phyloP scores from a whole-genome alignment of 139 green algal genomes.

The Micractinium conductrix region DNA sequence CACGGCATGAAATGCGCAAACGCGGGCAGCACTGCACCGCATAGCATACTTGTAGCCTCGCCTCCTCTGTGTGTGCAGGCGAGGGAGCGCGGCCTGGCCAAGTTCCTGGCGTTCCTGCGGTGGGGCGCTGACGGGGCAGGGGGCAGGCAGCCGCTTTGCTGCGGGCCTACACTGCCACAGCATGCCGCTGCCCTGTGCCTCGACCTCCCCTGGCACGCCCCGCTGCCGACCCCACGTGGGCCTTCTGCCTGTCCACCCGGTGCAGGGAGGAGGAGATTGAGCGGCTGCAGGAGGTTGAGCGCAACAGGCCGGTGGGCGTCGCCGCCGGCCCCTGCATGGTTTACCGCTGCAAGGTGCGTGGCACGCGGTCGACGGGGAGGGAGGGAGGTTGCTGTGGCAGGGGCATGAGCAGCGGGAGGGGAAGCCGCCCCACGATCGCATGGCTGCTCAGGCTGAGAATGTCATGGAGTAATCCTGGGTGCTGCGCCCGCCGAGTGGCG shows the following conservation, averaged over 20 bases:
- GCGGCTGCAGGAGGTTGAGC: slow-evolving; percentile 85
- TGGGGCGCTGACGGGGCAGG: background rate
- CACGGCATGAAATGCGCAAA: no score
- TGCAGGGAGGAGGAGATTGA: slow-evolving; percentile 81
- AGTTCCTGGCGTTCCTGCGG: slow-evolving; percentile 80
- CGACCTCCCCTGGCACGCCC: no score
- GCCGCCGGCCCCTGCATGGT: slow-evolving; percentile 49
- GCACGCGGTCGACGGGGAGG: background rate
- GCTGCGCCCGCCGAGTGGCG: no score
- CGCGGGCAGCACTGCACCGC: no score
- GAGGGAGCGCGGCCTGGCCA: slow-evolving; percentile 77
- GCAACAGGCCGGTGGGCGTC: slow-evolving; percentile 83
- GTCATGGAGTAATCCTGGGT: no score
- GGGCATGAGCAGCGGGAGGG: no score
- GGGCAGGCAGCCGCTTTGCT: background rate
- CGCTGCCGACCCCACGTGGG: background rate
- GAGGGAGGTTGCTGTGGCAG: background rate
- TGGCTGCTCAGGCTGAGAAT: no score
- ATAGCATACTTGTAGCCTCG: no score
- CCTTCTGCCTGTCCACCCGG: background rate
- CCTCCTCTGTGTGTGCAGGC: slow-evolving; percentile 38
- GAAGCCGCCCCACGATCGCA: no score
- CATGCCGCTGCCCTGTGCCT: no score
- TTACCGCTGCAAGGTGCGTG: slow-evolving; percentile 36
- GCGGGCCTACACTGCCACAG: no score